Evolutionary conservation across 2,329 filamentous ascomycete species (phyloP), one percentile per base, ranked within the genome.

Genomic region (Penicillium brevicompactum): DNA sequence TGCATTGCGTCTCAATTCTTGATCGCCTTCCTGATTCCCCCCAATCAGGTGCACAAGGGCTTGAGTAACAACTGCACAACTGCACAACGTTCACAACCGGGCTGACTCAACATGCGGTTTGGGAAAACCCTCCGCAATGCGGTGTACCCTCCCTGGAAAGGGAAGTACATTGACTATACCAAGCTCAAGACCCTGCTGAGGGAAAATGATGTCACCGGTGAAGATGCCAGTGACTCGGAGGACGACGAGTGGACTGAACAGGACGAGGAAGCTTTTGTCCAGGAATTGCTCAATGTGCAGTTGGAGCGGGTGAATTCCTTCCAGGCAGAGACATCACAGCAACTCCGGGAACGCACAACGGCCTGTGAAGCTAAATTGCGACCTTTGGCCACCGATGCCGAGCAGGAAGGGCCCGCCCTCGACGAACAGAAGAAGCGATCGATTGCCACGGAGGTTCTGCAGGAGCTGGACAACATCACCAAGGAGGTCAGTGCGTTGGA

Each of bases 241-340:
- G 80, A 80, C 49, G 80, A 85, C 56, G 68, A 75, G 40, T 99
- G 94, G 94, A 96, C 92, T 24, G 92, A 96, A 67, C 87, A 92
- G 45, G 94, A 99, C 72, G 94, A 97, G 81, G 90, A 89, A 70
- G 85, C 84, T 34, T 99, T 99, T 76, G 94, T 93, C 70, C 91
- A 97, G 72, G 93, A 97, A 79, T 84, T 97, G 63, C 87, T 97
- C 75, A 97, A 96, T 70, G 87, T 90, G 27, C 91, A 99, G 79
- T 83, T 99, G 62, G 92, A 97, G 68, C 97, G 97, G 78, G 93
- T 97, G 58, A 89, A 93, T 70, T 79, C 84, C 50, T 97, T 97
- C 77, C 94, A 97, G 76, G 84, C 87, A 59, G 82, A 90, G 63
- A 91, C 86, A n/a, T 87, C 91, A 66, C 84, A 90, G 69, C 87